Percentiles rank a stretch among this genome's conserved stretches.
Evolutionary conservation across 495 filamentous ascomycete genomes (phyloP).

Genomic region (Trichocladium uniseriatum): DNA sequence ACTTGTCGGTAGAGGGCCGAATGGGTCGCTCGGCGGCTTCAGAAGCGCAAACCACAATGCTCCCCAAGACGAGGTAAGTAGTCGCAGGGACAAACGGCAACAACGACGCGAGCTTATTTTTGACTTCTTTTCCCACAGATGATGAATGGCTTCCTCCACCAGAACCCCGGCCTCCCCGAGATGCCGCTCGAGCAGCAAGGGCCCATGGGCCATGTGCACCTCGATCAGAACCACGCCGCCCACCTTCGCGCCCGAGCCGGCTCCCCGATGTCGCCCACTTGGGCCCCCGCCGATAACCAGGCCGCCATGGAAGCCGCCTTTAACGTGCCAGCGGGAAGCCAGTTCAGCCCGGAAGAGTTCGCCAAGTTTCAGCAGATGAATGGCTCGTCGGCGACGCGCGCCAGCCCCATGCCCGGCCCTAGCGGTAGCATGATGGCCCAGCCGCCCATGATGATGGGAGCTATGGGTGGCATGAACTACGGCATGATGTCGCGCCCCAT

Average conservation of each 20-base stretch:
- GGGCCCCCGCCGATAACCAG: conserved; percentile 49
- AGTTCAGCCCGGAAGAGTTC: conserved; percentile 79
- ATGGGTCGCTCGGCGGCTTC: conserved; percentile 33
- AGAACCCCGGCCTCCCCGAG: conserved; percentile 42
- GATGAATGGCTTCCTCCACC: conserved; percentile 88
- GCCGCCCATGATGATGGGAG: conserved; percentile 46
- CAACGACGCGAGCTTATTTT: too few relatives aligned
- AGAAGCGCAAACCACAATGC: conserved; percentile 31
- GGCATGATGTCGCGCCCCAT: conserved; percentile 39
- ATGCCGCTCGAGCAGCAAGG: conserved; percentile 33
- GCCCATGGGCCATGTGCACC: conserved; percentile 30
- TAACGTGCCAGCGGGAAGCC: conserved; percentile 47
- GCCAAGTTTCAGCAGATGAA: conserved; percentile 71
- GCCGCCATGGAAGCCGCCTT: conserved; percentile 75
- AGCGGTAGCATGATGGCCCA: conserved; percentile 21
- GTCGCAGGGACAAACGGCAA: too few relatives aligned
- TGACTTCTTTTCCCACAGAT: conserved; percentile 52
- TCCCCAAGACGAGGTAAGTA: conserved; percentile 40
- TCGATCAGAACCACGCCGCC: conserved; percentile 26
- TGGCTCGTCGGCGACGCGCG: conserved; percentile 20
- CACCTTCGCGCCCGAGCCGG: conserved; percentile 21
- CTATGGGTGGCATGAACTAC: conserved; percentile 29
- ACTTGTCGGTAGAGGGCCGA: conserved; percentile 61
- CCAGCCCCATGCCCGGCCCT: conserved; percentile 44
- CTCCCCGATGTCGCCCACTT: conserved; percentile 37